Conservation (phyloP, 2,329 filamentous ascomycete genomes). For the Aspergillus sp. region DNA sequence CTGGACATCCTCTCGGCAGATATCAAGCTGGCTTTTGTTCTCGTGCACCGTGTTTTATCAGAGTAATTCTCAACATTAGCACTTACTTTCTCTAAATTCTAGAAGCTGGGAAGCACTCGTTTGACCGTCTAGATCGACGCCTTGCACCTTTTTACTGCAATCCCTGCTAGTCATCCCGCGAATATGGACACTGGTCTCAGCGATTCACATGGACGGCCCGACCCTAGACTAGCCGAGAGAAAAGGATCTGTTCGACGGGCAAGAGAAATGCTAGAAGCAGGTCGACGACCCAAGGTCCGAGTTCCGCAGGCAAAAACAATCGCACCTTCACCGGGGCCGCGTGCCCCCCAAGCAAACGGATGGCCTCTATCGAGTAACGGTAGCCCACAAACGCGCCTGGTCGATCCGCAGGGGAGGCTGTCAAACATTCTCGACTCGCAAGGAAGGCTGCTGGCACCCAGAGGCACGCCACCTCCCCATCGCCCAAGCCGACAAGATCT, state of each 20-base stretch:
- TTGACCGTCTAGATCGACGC: background rate
- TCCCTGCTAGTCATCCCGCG: background rate
- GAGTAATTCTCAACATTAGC: background rate
- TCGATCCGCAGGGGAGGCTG: slow-evolving; percentile 31
- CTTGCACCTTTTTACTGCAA: background rate
- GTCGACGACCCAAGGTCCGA: slow-evolving; percentile 30
- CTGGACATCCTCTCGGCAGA: slow-evolving; percentile 13
- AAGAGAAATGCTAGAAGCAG: slow-evolving; percentile 39
- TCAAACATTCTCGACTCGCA: slow-evolving; percentile 20
- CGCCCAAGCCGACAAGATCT: slow-evolving; percentile 47
- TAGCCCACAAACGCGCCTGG: slow-evolving; percentile 28
- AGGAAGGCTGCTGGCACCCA: slow-evolving; percentile 32
- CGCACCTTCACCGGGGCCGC: slow-evolving; percentile 22
- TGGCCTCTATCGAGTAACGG: slow-evolving; percentile 52
- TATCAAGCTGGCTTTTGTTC: slow-evolving; percentile 20
- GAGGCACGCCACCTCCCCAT: slow-evolving; percentile 47
- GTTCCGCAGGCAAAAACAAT: slow-evolving; percentile 15
- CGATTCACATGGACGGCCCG: slow-evolving; percentile 17
- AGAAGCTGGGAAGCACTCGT: background rate
- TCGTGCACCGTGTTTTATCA: background rate
- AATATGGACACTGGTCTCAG: background rate
- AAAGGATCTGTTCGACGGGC: slow-evolving; percentile 43
- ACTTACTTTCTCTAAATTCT: background rate
- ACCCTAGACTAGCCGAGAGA: slow-evolving; percentile 23
- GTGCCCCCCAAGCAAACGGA: slow-evolving; percentile 45